phyloP scores from a whole-genome alignment of 768 basidiomycete genomes.

The Amanita polypyramis region DNA sequence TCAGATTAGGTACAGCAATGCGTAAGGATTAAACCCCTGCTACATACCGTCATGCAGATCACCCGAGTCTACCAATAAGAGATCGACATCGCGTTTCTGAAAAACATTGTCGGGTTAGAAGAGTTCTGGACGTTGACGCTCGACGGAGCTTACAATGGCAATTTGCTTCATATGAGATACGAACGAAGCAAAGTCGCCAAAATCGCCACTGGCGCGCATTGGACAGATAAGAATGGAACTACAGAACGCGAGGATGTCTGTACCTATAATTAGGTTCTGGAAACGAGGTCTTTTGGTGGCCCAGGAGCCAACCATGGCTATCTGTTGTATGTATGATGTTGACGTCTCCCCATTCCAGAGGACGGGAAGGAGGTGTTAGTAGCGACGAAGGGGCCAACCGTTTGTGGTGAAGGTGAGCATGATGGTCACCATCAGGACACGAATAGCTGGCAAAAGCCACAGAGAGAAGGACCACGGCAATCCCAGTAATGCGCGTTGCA shows the following conservation, averaged over 20 bases:
- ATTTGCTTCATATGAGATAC: constrained; percentile 71
- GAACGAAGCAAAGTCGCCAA: constrained; percentile 84
- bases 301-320: constrained; percentile 61
- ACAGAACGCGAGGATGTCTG: constrained; percentile 9
- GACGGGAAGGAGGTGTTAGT: constrained; percentile 48
- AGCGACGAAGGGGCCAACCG: constrained; percentile 30
- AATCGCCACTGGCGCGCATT: constrained; percentile 20
- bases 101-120: background rate
- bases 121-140: background rate
- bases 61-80: constrained; percentile 77
- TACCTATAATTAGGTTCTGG: constrained; percentile 72
- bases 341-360: constrained; percentile 80
- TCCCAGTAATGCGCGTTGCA: background rate
- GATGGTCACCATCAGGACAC: constrained; percentile 16
- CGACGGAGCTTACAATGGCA: constrained; percentile 36
- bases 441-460: constrained; percentile 10
- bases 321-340: constrained; percentile 86
- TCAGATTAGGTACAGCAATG: background rate
- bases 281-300: constrained; percentile 65
- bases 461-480: background rate
- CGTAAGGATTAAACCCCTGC: background rate
- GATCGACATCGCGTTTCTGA: constrained; percentile 64
- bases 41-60: constrained; percentile 60
- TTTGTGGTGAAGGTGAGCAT: constrained; percentile 21
- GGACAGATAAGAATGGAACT: background rate